Evolutionary conservation across 306 rosid genomes (phyloP).

Genomic region (Cucurbita maxima): DNA sequence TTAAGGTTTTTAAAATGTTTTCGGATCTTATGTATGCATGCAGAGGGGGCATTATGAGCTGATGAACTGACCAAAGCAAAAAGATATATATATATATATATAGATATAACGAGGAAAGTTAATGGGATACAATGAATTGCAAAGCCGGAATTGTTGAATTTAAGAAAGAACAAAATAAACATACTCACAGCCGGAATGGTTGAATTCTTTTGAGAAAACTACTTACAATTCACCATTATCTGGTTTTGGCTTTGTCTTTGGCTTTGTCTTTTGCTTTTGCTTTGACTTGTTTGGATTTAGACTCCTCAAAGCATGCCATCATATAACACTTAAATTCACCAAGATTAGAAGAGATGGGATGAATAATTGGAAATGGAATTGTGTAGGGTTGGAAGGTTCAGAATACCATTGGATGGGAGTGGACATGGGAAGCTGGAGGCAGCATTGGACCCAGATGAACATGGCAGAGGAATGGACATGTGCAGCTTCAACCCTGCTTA

Average conservation of each 20-base stretch:
- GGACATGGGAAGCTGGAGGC: constrained; percentile 52
- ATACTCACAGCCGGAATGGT: not conserved
- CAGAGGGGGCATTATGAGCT: not conserved
- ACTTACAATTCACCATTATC: not conserved
- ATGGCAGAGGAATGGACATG: constrained; percentile 92
- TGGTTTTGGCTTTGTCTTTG: not conserved
- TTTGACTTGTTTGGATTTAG: not conserved
- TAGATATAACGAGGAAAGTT: not conserved
- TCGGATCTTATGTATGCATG: not conserved
- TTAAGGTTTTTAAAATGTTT: too few species aligned
- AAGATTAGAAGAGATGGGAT: not conserved
- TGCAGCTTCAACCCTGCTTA: constrained; percentile 72
- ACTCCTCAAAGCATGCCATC: not conserved
- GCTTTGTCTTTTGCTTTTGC: not conserved
- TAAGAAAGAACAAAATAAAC: not conserved
- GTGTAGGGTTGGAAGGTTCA: constrained; percentile 74
- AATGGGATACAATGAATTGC: not conserved
- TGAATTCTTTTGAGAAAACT: not conserved
- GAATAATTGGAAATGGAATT: not conserved
- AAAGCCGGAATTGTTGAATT: constrained; percentile 1
- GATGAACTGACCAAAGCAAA: not conserved
- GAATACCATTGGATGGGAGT: constrained; percentile 70
- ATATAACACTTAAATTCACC: not conserved
- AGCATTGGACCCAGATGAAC: constrained; percentile 80
- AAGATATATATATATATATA: not conserved